Conservation (phyloP, 1,284 basidiomycete species). For the Sporisorium sorghi region DNA sequence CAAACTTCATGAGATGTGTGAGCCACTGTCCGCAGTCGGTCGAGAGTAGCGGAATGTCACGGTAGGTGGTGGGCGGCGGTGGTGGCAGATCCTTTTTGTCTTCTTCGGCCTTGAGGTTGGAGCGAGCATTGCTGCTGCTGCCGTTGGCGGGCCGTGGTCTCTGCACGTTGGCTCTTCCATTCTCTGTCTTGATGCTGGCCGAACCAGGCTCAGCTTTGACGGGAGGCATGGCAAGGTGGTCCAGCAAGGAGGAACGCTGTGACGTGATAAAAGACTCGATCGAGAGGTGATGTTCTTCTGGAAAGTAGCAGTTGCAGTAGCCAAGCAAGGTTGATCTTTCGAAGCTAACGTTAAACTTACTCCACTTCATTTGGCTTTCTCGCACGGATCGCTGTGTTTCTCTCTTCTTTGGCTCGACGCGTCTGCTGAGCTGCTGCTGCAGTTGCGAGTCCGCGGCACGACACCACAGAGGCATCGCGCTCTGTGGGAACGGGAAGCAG, state of each 20-base stretch:
- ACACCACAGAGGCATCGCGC: not conserved
- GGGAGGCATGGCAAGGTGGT: constrained; percentile 41
- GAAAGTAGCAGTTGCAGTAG: not conserved
- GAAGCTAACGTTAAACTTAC: not conserved
- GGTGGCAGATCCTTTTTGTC: constrained; percentile 41
- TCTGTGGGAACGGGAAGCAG: not conserved
- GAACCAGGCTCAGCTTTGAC: constrained; percentile 48
- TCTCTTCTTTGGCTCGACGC: not conserved
- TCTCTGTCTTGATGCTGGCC: constrained; percentile 36
- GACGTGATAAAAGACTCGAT: too few relatives aligned
- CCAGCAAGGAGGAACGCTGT: not conserved
- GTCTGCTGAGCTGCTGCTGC: not conserved
- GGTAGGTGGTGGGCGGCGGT: constrained; percentile 57
- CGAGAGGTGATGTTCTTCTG: not conserved
- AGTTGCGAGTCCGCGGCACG: not conserved
- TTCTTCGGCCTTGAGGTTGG: constrained; percentile 30
- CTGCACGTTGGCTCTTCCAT: constrained; percentile 14
- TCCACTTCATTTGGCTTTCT: constrained; percentile 15
- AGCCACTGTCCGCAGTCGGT: constrained; percentile 49
- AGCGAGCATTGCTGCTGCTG: constrained; percentile 10
- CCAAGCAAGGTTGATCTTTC: not conserved
- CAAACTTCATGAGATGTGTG: constrained; percentile 66
- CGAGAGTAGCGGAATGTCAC: constrained; percentile 66
- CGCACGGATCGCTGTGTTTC: constrained; percentile 10
- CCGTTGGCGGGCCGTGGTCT: constrained; percentile 33